A percentile compares a stretch with the other conserved stretches of the same genome.
phyloP scores from a whole-genome alignment of 345 rosid species.

The Hirschfeldia incana region DNA sequence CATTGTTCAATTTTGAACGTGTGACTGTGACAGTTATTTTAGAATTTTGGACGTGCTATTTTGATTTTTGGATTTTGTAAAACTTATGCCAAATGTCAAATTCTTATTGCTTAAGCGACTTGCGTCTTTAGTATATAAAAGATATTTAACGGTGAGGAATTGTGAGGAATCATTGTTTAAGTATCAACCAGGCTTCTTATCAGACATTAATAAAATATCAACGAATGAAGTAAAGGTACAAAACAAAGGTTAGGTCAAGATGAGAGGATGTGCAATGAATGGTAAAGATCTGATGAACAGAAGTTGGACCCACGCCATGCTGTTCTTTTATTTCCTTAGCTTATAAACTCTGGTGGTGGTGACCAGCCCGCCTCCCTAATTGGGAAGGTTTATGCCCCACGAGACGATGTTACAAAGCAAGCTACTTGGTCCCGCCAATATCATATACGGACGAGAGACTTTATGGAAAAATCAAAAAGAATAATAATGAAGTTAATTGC shows the following conservation, averaged over 20 bases:
- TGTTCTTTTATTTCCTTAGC: conserved; percentile 13
- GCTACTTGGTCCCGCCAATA: conserved; percentile 31
- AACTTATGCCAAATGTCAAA: too few relatives aligned
- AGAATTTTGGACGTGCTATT: too few relatives aligned
- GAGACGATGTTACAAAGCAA: conserved; percentile 22
- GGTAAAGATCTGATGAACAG: conserved; percentile 11
- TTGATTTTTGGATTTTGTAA: too few relatives aligned
- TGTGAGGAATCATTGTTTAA: neutral
- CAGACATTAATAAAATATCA: conserved; percentile 3
- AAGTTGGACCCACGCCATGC: conserved; percentile 26
- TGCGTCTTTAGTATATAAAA: too few relatives aligned
- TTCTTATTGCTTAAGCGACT: too few relatives aligned
- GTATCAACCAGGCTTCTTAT: neutral
- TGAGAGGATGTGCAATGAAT: conserved; percentile 1
- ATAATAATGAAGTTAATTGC: neutral
- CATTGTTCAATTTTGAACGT: neutral
- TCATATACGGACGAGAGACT: conserved; percentile 20
- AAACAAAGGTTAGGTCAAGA: conserved; percentile 16
- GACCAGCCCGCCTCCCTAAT: conserved; percentile 32
- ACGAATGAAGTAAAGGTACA: neutral
- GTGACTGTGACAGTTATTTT: too few relatives aligned
- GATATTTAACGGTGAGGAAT: neutral
- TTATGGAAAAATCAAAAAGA: neutral
- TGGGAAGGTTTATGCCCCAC: conserved; percentile 31
- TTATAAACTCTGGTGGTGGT: conserved; percentile 29